phyloP scores from a whole-genome alignment of 441 rosid genomes.

The Francoa sonchifolia region DNA sequence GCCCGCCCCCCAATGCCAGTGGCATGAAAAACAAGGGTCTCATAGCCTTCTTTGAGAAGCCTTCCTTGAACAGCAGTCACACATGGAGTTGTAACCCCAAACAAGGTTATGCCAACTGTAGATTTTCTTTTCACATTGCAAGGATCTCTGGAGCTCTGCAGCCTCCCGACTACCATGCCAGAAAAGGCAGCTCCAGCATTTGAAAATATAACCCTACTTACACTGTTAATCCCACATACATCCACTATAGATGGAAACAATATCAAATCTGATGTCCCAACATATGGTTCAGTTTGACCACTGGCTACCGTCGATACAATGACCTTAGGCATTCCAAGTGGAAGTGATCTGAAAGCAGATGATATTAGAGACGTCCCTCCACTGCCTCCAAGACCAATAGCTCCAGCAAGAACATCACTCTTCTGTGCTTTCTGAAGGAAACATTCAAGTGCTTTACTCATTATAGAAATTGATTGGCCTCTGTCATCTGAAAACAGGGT shows the following conservation, averaged over 20 bases:
- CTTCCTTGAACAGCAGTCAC: slow-evolving; percentile 55
- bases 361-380: slow-evolving; percentile 80
- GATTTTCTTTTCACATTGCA: slow-evolving; percentile 11
- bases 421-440: slow-evolving; percentile 33
- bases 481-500: slow-evolving; percentile 45
- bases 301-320: slow-evolving; percentile 88
- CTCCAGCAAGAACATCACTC: slow-evolving; percentile 42
- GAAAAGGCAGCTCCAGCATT: slow-evolving; percentile 86
- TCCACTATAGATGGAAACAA: slow-evolving; percentile 80
- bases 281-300: slow-evolving; percentile 61
- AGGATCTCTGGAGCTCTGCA: slow-evolving; percentile 18
- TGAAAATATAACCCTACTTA: slow-evolving; percentile 62
- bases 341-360: slow-evolving; percentile 57
- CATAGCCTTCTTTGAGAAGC: slow-evolving; percentile 52
- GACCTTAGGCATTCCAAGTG: slow-evolving; percentile 65
- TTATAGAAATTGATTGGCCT: slow-evolving; percentile 51
- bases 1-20: slow-evolving; percentile 92
- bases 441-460: slow-evolving; percentile 51
- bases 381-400: slow-evolving; percentile 73
- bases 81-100: slow-evolving; percentile 89
- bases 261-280: slow-evolving; percentile 71
- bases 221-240: slow-evolving; percentile 79
- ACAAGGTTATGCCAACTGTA: slow-evolving; percentile 83
- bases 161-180: slow-evolving; percentile 68
- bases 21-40: slow-evolving; percentile 82